phyloP scores from a whole-genome alignment of 2,329 filamentous ascomycete species.

The Talaromyces sp. region DNA sequence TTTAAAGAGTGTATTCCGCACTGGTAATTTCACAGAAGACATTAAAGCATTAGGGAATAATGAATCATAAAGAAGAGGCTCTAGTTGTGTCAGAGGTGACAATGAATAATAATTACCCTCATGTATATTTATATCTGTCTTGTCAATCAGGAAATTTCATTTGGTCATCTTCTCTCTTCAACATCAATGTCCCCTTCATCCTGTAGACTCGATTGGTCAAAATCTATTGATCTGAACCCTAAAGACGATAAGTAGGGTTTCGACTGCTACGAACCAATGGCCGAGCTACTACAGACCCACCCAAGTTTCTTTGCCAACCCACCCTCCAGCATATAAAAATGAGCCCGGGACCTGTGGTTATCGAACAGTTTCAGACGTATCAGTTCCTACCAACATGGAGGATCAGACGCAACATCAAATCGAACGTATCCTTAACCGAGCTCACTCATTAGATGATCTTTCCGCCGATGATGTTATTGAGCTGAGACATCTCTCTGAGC shows the following conservation, averaged over 20 bases:
- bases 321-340: constrained; percentile 4
- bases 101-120: constrained; percentile 3
- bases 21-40: neutral
- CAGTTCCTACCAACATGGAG: neutral
- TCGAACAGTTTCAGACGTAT: neutral
- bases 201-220: neutral
- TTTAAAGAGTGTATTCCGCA: neutral
- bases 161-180: constrained; percentile 1
- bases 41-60: constrained; percentile 8
- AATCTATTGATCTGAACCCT: neutral
- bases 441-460: constrained; percentile 5
- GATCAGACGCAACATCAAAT: constrained; percentile 2
- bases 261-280: neutral
- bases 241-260: neutral
- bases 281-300: constrained; percentile 1
- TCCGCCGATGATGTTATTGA: neutral
- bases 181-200: neutral
- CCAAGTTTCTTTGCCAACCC: neutral
- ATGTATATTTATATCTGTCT: constrained; percentile 3
- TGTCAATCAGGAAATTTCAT: neutral
- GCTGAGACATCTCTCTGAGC: neutral
- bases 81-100: neutral
- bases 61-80: constrained; percentile 1
- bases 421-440: neutral
- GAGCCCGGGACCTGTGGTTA: neutral